Percentiles rank a stretch among this genome's conserved stretches.
Evolutionary conservation across 169 alveolate genomes (phyloP).

Genomic region (Plasmodium berghei): DNA sequence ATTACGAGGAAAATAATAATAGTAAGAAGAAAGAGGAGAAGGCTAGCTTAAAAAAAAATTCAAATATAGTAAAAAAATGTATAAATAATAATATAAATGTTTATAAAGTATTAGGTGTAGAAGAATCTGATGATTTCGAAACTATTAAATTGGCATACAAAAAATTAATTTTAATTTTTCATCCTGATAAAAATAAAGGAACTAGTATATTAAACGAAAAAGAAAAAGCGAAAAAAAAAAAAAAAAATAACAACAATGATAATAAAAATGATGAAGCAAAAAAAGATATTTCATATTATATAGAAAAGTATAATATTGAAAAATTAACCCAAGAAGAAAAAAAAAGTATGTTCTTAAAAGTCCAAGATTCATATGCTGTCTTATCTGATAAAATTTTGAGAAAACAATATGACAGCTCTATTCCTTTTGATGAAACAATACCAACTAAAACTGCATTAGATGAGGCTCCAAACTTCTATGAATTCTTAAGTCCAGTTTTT

Average conservation of each 20-base stretch:
- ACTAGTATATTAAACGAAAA: conserved; percentile 39
- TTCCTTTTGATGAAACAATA: conserved; percentile 94
- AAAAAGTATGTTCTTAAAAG: conserved; percentile 85
- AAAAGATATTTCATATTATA: conserved; percentile 73
- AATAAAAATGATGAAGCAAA: conserved; percentile 6
- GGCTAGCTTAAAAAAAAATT: conserved; percentile 29
- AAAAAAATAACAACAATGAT: conserved; percentile 51
- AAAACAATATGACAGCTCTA: conserved; percentile 92
- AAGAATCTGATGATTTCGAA: conserved; percentile 81
- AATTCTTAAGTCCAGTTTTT: conserved; percentile 87
- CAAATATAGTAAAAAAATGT: conserved; percentile 80
- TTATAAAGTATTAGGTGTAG: conserved; percentile 81
- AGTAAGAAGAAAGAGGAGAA: conserved; percentile 40
- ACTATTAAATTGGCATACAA: conserved; percentile 81
- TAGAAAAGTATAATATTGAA: conserved; percentile 78
- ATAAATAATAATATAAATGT: conserved; percentile 80
- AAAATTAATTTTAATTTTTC: conserved; percentile 82
- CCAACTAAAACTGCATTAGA: conserved; percentile 88
- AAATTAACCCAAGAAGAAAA: conserved; percentile 79
- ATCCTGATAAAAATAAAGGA: conserved; percentile 84
- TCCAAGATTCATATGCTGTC: conserved; percentile 94
- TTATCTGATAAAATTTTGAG: conserved; percentile 90
- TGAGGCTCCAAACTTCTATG: conserved; percentile 84
- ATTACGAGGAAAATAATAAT: conserved; percentile 9
- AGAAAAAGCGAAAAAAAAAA: conserved; percentile 75